A percentile compares a stretch with the other conserved stretches of the same genome.
Conservation (phyloP, 2,329 filamentous ascomycete species). For the Monilinia fructicola region DNA sequence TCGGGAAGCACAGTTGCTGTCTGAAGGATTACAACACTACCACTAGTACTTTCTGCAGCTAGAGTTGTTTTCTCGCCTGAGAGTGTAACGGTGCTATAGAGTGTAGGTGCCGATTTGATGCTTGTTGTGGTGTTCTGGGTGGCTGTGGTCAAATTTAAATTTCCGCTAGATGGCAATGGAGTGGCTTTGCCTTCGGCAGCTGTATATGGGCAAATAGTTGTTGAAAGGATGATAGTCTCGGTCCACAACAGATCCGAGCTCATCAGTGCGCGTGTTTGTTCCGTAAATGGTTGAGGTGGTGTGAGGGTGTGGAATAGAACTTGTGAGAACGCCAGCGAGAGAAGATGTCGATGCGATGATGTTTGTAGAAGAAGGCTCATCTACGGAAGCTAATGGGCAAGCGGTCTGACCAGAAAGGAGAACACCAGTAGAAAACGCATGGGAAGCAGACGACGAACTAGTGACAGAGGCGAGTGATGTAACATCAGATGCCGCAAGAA, state of each 20-base stretch:
- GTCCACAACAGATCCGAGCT: conserved; percentile 18
- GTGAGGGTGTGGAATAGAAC: background rate
- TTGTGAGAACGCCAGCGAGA: background rate
- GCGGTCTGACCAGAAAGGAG: conserved; percentile 14
- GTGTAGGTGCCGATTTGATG: background rate
- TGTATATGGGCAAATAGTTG: conserved; percentile 14
- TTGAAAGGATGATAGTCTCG: conserved; percentile 20
- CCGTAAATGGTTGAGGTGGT: conserved; percentile 15
- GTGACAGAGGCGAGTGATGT: conserved; percentile 7
- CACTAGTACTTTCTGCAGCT: background rate
- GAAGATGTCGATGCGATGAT: conserved; percentile 3
- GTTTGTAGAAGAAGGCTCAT: background rate
- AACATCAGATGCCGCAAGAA: background rate
- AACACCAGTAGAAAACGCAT: conserved; percentile 7
- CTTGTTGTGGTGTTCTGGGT: background rate
- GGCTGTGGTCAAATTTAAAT: background rate
- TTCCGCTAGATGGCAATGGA: background rate
- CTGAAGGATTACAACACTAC: background rate
- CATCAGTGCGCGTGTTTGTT: conserved; percentile 15
- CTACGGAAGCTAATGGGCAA: background rate
- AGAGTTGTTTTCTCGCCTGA: conserved; percentile 3
- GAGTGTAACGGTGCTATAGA: conserved; percentile 15
- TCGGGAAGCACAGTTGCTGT: conserved; percentile 2
- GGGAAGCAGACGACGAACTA: background rate
- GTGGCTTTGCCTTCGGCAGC: conserved; percentile 7